Percentiles rank a stretch among this genome's conserved stretches.
Conservation (phyloP, 163 green algal species). For the Volvox carteri region DNA sequence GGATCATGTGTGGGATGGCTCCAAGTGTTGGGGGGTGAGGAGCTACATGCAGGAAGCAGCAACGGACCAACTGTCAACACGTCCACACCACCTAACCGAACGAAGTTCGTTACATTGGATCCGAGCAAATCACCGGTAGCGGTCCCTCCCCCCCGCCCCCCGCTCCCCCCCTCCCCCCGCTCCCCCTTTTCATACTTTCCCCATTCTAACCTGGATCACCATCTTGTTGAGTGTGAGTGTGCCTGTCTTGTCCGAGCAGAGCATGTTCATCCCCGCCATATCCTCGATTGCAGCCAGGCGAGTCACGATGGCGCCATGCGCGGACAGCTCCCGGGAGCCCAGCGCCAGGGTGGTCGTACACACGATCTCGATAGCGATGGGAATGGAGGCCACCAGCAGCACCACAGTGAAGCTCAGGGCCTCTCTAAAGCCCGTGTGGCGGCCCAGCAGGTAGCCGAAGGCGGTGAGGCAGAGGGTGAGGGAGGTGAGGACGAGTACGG, state of each 20-base stretch:
- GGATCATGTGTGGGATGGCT: too few species aligned
- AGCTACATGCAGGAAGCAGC: too few species aligned
- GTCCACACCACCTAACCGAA: too few species aligned
- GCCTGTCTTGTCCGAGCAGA: conserved; percentile 94
- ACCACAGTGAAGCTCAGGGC: conserved; percentile 77
- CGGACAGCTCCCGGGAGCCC: conserved; percentile 74
- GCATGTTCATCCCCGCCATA: conserved; percentile 96
- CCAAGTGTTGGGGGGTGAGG: too few species aligned
- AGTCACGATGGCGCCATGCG: conserved; percentile 89
- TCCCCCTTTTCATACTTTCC: not conserved
- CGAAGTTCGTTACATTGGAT: too few species aligned
- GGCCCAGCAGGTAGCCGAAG: conserved; percentile 75
- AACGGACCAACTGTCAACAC: too few species aligned
- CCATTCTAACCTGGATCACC: conserved; percentile 82
- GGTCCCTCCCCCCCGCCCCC: too few species aligned
- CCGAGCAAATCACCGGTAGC: too few species aligned
- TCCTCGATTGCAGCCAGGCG: conserved; percentile 91
- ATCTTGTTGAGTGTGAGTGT: conserved; percentile 96
- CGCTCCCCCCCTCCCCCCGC: too few species aligned
- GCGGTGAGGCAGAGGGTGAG: conserved; percentile 71
- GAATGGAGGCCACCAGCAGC: conserved; percentile 91
- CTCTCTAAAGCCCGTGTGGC: conserved; percentile 58
- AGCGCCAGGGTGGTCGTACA: conserved; percentile 89
- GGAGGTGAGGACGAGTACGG: conserved; percentile 73
- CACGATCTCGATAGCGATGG: conserved; percentile 93